Percentiles rank a stretch among this genome's conserved stretches.
These are phyloP conservation scores for Trifolium dubium DNA, from an alignment of 306 rosid genomes.

Conservation along the genomic window DNA sequence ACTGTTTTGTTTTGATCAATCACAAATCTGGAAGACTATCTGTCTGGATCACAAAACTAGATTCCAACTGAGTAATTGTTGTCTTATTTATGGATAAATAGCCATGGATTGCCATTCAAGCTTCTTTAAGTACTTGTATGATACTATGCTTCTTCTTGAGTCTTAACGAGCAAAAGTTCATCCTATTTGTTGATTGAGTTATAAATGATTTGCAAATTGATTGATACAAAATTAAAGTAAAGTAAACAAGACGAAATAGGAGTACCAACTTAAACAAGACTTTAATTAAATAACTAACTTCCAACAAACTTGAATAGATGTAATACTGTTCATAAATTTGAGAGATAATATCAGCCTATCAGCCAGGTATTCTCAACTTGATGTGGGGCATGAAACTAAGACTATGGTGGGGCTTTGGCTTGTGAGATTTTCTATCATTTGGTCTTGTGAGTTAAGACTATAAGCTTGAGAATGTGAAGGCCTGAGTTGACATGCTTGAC, in stretches of 20 bases:
- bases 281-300: background rate
- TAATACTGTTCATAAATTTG: conserved; percentile 1
- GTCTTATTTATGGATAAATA: background rate
- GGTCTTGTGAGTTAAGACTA: background rate
- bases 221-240: background rate
- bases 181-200: background rate
- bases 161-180: background rate
- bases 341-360: background rate
- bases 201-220: background rate
- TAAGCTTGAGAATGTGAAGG: background rate
- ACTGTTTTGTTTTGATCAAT: background rate
- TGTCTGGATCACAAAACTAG: background rate
- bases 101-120: background rate
- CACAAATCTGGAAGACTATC: background rate
- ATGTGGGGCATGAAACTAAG: background rate
- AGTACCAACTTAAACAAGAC: background rate
- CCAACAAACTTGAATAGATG: background rate
- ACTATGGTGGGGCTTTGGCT: background rate
- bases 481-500: background rate
- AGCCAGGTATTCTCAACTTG: background rate
- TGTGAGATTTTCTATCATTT: background rate
- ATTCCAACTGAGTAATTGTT: background rate
- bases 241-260: background rate
- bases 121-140: background rate
- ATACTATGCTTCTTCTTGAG: background rate